Percentiles rank a stretch among this genome's conserved stretches.
phyloP scores from a whole-genome alignment of 2,329 filamentous ascomycete species.

The Aspergillus udagawae region DNA sequence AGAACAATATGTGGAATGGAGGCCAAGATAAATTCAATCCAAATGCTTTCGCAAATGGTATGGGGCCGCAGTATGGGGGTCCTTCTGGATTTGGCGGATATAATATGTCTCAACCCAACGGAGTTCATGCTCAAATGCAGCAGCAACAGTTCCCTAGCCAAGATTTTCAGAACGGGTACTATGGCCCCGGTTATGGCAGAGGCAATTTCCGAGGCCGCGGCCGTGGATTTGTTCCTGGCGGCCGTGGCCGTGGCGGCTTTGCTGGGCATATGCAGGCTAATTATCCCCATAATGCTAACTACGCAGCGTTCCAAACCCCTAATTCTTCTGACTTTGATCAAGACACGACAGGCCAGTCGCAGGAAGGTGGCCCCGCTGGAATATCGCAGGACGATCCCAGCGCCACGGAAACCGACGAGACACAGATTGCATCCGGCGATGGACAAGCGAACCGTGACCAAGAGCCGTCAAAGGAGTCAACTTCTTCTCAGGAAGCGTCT shows the following conservation, averaged over 20 bases:
- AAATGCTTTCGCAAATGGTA: slow-evolving; percentile 70
- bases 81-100: slow-evolving; percentile 66
- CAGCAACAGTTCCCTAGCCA: slow-evolving; percentile 56
- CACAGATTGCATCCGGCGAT: slow-evolving; percentile 32
- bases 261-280: slow-evolving; percentile 36
- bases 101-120: slow-evolving; percentile 72
- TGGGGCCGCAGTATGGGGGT: slow-evolving; percentile 78
- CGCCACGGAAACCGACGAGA: slow-evolving; percentile 24
- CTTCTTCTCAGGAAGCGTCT: slow-evolving; percentile 8
- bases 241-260: slow-evolving; percentile 35
- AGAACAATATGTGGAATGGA: slow-evolving; percentile 70
- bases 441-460: slow-evolving; percentile 29
- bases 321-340: slow-evolving; percentile 26
- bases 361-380: slow-evolving; percentile 14
- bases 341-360: slow-evolving; percentile 11
- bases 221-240: slow-evolving; percentile 53
- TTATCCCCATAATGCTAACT: slow-evolving; percentile 31
- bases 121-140: slow-evolving; percentile 68
- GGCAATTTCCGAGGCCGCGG: slow-evolving; percentile 59
- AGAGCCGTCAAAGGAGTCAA: slow-evolving; percentile 15
- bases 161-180: slow-evolving; percentile 72
- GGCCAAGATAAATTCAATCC: slow-evolving; percentile 86
- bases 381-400: slow-evolving; percentile 7
- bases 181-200: slow-evolving; percentile 65
- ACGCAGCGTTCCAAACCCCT: slow-evolving; percentile 29